Conservation (phyloP, 306 rosid species). For the Echinosophora koreensis region DNA sequence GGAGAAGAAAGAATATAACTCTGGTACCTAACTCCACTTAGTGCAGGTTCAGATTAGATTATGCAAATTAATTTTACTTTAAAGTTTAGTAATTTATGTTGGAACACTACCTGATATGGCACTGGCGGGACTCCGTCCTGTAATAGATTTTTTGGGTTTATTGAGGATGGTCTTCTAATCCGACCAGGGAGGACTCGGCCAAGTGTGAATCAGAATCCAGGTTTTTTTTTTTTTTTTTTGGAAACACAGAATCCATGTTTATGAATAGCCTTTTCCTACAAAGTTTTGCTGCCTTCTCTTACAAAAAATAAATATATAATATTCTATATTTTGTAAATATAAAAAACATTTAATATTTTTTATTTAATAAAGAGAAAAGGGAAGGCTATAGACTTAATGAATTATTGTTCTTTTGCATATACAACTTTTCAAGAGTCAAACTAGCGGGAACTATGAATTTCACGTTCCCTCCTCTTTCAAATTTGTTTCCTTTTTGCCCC, state of each 20-base stretch:
- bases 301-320: too few relatives aligned
- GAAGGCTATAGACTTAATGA: too few relatives aligned
- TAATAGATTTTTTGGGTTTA: background rate
- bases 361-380: too few relatives aligned
- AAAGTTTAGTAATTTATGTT: background rate
- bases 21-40: background rate
- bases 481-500: constrained; percentile 27
- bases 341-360: too few relatives aligned
- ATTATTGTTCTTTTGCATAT: too few relatives aligned
- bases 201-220: constrained; percentile 30
- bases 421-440: constrained; percentile 40
- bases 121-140: background rate
- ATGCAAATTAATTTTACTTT: background rate
- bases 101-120: background rate
- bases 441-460: constrained; percentile 63
- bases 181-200: constrained; percentile 10
- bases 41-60: background rate
- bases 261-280: too few relatives aligned
- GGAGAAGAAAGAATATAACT: too few relatives aligned
- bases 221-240: too few relatives aligned
- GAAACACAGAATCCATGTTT: too few relatives aligned
- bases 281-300: too few relatives aligned
- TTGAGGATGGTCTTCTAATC: background rate
- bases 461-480: constrained; percentile 62
- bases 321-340: too few relatives aligned